Base-by-base conservation (phyloP, 208 protist genomes). In the Leishmania major region DNA sequence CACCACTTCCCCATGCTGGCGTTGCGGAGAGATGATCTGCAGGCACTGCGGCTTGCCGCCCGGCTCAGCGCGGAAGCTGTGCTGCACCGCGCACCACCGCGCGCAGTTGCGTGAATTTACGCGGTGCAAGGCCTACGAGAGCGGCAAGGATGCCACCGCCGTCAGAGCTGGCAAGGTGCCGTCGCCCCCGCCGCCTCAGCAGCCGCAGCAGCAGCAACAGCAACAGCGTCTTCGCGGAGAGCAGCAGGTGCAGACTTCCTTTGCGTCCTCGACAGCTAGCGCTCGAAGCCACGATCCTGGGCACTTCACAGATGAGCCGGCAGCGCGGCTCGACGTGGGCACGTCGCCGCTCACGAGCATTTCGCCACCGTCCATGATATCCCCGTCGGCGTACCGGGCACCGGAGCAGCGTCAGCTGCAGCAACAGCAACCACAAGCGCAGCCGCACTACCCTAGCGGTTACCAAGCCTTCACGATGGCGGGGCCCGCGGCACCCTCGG, bases 11-110 rank as follows among this genome's bases (percentile, higher is more conserved):
- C 66, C 81, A 35, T 94, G 91, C 79, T 90, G 82, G 81, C 73
- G 74, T 19, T 94, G 91, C 69, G 74, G 80, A 19, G 87, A 83
- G 45, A 77, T 86, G 75, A 84, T 94, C n/a, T 94, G 91, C 86
- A 77, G 84, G n/a, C 87, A 84, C 75, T 94, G 91, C 76, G 88
- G 88, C 10, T 75, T 88, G 51, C 84, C 22, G 25, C 79, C 75
- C 17, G 79, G 75, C 15, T 75, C 82, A 43, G 66, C 71, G 15
- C 75, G 78, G 1, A 82, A 83, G 78, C 81, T 87, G 43, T 91
- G 88, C 77, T 91, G 88, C 76, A 79, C 73, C 1, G 88, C 88
- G 10, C 88, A 91, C 53, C 82, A 85, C 49, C 84, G 88, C 45
- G 66, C 74, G 49, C 72, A 84, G 79, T 75, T 82, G 49, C 78